Evolutionary conservation across 805 yeast genomes (phyloP).

Genomic region (Clavispora santaluciae): DNA sequence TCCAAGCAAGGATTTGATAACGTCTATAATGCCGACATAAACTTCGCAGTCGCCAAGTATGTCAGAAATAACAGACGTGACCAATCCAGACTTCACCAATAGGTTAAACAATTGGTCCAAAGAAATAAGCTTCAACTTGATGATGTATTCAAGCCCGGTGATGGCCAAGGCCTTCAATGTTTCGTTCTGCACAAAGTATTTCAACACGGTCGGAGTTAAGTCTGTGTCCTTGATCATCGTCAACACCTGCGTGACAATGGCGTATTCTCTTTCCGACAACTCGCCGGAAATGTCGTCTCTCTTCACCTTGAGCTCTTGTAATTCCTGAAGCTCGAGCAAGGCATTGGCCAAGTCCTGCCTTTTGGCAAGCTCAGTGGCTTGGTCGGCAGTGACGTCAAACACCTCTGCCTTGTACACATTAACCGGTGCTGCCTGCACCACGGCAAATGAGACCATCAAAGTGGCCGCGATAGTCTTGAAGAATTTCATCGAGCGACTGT

Average conservation of each 20-base stretch:
- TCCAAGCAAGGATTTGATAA: conserved; percentile 24
- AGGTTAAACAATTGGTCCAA: conserved; percentile 30
- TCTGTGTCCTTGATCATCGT: conserved; percentile 32
- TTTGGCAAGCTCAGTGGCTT: conserved; percentile 3
- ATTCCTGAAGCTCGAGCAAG: conserved; percentile 19
- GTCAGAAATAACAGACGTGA: conserved; percentile 29
- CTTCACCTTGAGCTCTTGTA: conserved; percentile 20
- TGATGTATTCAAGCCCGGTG: conserved; percentile 18
- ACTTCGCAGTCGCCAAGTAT: conserved; percentile 36
- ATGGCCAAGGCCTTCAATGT: conserved; percentile 20
- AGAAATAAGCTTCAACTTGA: conserved; percentile 29
- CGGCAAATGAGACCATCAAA: conserved; percentile 21
- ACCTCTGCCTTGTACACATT: conserved; percentile 5
- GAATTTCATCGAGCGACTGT: conserved; percentile 24
- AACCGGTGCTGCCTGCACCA: conserved; percentile 35
- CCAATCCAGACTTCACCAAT: conserved; percentile 34
- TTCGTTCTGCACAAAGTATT: conserved; percentile 26
- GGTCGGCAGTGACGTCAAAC: background rate
- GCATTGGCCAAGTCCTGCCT: conserved; percentile 19
- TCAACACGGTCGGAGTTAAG: conserved; percentile 31
- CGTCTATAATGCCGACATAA: conserved; percentile 29
- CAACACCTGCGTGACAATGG: conserved; percentile 37
- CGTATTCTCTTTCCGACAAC: conserved; percentile 33
- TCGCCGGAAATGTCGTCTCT: conserved; percentile 25
- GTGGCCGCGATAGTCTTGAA: conserved; percentile 27